Percentiles rank a stretch among this genome's conserved stretches.
Conservation (phyloP, 1,284 basidiomycete genomes). For the Entoloma clypeatum region DNA sequence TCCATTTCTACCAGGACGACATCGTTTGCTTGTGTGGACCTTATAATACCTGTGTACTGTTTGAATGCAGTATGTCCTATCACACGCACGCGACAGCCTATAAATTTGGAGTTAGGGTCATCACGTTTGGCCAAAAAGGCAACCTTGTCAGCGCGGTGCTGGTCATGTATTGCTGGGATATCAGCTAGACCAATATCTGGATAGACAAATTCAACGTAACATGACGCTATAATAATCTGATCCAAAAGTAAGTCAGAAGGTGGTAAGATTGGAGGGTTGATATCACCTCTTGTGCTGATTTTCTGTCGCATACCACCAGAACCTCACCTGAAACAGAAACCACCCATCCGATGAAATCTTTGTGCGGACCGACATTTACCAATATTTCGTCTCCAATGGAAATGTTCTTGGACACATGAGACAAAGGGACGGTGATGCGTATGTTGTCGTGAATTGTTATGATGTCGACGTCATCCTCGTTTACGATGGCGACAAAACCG, state of each 20-base stretch:
- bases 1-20: constrained; percentile 1
- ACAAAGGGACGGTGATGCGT: background rate
- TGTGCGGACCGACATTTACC: background rate
- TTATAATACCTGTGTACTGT: constrained; percentile 1
- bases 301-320: background rate
- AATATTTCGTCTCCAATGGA: constrained; percentile 4
- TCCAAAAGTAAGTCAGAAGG: too few relatives aligned
- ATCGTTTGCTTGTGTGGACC: background rate
- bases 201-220: too few relatives aligned
- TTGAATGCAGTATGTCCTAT: background rate
- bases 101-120: background rate
- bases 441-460: background rate
- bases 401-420: background rate
- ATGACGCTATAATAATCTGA: too few relatives aligned
- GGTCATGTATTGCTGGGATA: too few relatives aligned
- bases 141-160: too few relatives aligned
- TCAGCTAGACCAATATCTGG: too few relatives aligned
- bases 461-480: background rate
- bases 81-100: constrained; percentile 1
- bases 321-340: background rate
- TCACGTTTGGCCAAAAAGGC: too few relatives aligned
- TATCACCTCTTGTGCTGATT: constrained; percentile 1
- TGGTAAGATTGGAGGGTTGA: too few relatives aligned
- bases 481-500: background rate
- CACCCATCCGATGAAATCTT: constrained; percentile 3